Evolutionary conservation across 2,329 filamentous ascomycete species (phyloP), one percentile per base, ranked within the genome.

Genomic region (Colletotrichum magnum): DNA sequence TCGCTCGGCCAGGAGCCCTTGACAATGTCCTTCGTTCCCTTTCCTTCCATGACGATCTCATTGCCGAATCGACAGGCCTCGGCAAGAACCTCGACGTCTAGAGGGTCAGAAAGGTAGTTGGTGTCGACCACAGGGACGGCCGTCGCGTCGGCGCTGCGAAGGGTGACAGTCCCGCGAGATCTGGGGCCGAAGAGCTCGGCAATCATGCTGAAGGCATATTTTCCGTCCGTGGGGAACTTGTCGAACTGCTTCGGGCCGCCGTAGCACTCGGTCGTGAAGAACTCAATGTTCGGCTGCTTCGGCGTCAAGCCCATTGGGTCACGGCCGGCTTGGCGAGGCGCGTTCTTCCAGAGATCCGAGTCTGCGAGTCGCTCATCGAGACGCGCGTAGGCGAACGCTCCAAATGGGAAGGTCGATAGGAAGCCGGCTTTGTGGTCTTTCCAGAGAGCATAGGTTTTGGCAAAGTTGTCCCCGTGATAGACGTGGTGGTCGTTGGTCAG

Each of bases 211-310:
- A 92, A 91, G 0, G 84, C 85, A 69, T 88, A 82, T 64, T 89
- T 82, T 18, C 83, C 79, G 51, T 89, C 82, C 2, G 82, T 77
- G 0, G 88, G 89, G 62, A 85, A 86, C 45, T 88, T 78, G 21
- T 82, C 79, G 69, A 84, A 90, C 68, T 89, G 86, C 71, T 88
- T 88, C 0, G 88, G 88, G 0, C 87, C 87, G 4, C 87, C 87
- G 71, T 90, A 90, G 73, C 86, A 87, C 74, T 90, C 89, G 0
- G 88, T 90, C 39, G 83, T 88, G 78, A 90, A 91, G 77, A 90
- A 86, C 73, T 91, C 89, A 57, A 90, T 75, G 73, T 90, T 88
- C 0, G 89, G 88, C 73, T 92, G 89, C 6, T 77, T 76, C 0
- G 81, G 77, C 0, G 84, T 85, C 16, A 91, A 79, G 18, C 86